phyloP scores from a whole-genome alignment of 352 stramenopile genomes.

The Globisporangium camurandrum region DNA sequence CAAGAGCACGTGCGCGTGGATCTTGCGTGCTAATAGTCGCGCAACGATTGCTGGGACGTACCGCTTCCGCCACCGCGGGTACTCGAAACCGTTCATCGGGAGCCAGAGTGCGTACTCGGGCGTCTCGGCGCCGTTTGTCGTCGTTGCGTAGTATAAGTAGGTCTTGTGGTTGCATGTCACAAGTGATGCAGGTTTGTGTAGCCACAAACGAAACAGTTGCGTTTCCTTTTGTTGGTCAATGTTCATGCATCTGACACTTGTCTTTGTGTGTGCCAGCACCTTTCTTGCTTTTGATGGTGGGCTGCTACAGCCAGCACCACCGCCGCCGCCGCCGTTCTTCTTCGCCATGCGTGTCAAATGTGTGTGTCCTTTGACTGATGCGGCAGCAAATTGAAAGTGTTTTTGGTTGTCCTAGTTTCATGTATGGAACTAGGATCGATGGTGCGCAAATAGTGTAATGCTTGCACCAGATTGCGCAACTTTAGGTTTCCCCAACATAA shows the following conservation, averaged over 20 bases:
- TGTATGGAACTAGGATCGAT: neutral
- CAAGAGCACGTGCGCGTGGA: constrained; percentile 41
- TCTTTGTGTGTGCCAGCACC: too few relatives aligned
- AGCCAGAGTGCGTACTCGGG: constrained; percentile 22
- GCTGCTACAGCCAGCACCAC: too few relatives aligned
- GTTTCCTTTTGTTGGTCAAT: too few relatives aligned
- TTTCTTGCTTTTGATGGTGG: constrained; percentile 21
- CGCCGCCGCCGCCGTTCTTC: constrained; percentile 22
- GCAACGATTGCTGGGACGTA: constrained; percentile 30
- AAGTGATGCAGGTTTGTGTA: too few relatives aligned
- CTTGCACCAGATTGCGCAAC: neutral
- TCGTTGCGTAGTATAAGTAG: too few relatives aligned
- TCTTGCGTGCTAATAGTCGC: constrained; percentile 20
- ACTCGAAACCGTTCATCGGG: constrained; percentile 27
- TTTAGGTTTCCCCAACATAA: neutral
- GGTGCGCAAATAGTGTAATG: neutral
- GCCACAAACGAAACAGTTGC: too few relatives aligned
- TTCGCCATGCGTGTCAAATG: constrained; percentile 1
- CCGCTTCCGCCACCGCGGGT: constrained; percentile 37
- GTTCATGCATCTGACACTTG: too few relatives aligned
- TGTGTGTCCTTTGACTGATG: constrained; percentile 1
- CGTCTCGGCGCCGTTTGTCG: constrained; percentile 19
- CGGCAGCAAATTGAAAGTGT: too few relatives aligned
- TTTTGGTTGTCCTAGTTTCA: neutral
- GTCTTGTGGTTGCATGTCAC: too few relatives aligned